These are phyloP conservation scores for Fonsecaea monophora DNA, from an alignment of 2,329 filamentous ascomycete species.

Conservation along the genomic window DNA sequence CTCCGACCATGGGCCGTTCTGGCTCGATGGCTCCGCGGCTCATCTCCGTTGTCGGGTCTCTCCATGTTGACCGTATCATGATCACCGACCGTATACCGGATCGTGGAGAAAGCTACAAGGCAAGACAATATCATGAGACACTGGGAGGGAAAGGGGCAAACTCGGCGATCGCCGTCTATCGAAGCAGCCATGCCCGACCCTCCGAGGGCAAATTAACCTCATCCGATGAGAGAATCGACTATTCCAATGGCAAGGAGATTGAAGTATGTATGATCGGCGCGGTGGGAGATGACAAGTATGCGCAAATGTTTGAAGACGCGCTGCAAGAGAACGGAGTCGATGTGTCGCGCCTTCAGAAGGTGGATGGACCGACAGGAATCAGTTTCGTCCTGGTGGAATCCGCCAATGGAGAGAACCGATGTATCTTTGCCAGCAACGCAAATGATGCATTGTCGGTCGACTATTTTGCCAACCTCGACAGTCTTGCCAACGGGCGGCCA, in stretches of 20 bases:
- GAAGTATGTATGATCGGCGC: conserved; percentile 59
- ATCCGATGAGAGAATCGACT: conserved; percentile 2
- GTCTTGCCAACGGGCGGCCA: conserved; percentile 11
- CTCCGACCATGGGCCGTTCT: neutral
- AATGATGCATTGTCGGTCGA: conserved; percentile 47
- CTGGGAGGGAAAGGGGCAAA: conserved; percentile 34
- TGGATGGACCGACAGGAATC: conserved; percentile 55
- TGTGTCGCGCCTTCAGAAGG: conserved; percentile 43
- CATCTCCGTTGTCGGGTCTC: conserved; percentile 24
- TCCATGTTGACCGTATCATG: conserved; percentile 27
- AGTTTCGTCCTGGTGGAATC: conserved; percentile 59
- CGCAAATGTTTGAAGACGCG: conserved; percentile 47
- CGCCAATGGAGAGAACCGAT: conserved; percentile 56
- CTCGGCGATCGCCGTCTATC: conserved; percentile 31
- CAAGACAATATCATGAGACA: conserved; percentile 1
- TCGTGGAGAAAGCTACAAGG: conserved; percentile 24
- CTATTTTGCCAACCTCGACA: conserved; percentile 22
- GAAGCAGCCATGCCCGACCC: conserved; percentile 23
- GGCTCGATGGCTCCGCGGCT: conserved; percentile 3
- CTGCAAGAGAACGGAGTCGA: conserved; percentile 55
- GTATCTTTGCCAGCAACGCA: conserved; percentile 57
- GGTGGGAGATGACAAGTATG: conserved; percentile 57
- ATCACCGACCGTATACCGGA: conserved; percentile 27
- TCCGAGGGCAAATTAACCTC: neutral
- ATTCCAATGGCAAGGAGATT: conserved; percentile 43